A percentile compares a stretch with the other conserved stretches of the same genome.
phyloP scores from a whole-genome alignment of 2,329 filamentous ascomycete species.

The Penicillium corylophilum region DNA sequence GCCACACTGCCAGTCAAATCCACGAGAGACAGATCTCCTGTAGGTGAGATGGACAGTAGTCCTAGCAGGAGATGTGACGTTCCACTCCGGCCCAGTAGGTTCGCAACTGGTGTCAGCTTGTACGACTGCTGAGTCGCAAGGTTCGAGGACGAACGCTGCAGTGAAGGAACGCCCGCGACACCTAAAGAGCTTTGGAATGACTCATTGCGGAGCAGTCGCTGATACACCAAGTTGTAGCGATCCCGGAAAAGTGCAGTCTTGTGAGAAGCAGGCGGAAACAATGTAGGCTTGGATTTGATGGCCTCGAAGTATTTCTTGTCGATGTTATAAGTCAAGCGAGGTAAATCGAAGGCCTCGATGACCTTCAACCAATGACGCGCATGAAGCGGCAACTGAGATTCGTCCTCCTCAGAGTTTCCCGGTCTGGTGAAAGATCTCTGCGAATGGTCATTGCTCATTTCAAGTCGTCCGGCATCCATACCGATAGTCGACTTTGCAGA shows the following conservation, averaged over 20 bases:
- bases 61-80: constrained; percentile 84
- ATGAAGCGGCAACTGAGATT: constrained; percentile 64
- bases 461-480: constrained; percentile 42
- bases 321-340: constrained; percentile 51
- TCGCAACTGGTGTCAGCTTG: constrained; percentile 83
- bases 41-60: constrained; percentile 75
- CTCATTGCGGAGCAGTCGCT: constrained; percentile 87
- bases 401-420: constrained; percentile 54
- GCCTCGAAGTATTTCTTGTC: constrained; percentile 88
- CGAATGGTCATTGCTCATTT: constrained; percentile 51
- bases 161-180: constrained; percentile 53
- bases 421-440: constrained; percentile 28
- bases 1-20: constrained; percentile 86
- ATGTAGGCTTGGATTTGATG: constrained; percentile 62
- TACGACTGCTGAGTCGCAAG: constrained; percentile 64
- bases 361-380: constrained; percentile 81
- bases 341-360: constrained; percentile 81
- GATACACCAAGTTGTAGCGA: constrained; percentile 87
- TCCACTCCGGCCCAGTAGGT: constrained; percentile 73
- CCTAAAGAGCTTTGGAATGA: constrained; percentile 84
- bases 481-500: constrained; percentile 38
- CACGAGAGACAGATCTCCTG: constrained; percentile 76
- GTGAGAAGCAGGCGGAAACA: constrained; percentile 74
- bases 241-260: constrained; percentile 87
- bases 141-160: constrained; percentile 60